A percentile compares a stretch with the other conserved stretches of the same genome.
Conservation (phyloP, 2,329 filamentous ascomycete genomes). For the Phialophora chinensis region DNA sequence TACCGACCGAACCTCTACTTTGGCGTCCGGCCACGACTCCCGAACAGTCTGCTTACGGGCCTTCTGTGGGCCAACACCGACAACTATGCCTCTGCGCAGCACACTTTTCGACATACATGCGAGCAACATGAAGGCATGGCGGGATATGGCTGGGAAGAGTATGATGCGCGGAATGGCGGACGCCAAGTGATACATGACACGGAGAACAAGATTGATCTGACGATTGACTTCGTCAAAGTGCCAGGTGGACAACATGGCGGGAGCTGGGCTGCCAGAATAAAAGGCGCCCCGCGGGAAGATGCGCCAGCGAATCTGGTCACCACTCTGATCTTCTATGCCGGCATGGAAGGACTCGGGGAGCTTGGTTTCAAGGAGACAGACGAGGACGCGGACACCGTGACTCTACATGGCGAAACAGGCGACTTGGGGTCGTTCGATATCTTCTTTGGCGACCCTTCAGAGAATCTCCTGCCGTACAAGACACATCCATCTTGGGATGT, state of each 20-base stretch:
- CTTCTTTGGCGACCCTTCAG: constrained; percentile 73
- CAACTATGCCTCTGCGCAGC: constrained; percentile 58
- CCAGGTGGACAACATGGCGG: constrained; percentile 84
- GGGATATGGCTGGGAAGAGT: constrained; percentile 98
- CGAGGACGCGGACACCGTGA: constrained; percentile 66
- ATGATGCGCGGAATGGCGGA: constrained; percentile 86
- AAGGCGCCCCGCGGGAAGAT: constrained; percentile 76
- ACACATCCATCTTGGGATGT: constrained; percentile 69
- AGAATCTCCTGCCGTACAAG: constrained; percentile 63
- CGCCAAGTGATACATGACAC: constrained; percentile 89
- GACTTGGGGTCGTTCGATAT: constrained; percentile 81
- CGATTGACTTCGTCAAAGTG: constrained; percentile 91
- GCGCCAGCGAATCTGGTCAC: constrained; percentile 72
- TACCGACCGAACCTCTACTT: constrained; percentile 96
- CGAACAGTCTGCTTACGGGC: constrained; percentile 79
- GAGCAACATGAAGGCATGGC: constrained; percentile 93
- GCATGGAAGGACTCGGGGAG: constrained; percentile 75
- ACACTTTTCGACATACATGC: constrained; percentile 81
- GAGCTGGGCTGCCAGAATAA: constrained; percentile 89
- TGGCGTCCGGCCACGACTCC: constrained; percentile 80
- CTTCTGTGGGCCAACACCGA: constrained; percentile 91
- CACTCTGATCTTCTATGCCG: constrained; percentile 80
- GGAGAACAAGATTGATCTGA: constrained; percentile 85
- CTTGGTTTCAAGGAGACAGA: constrained; percentile 65
- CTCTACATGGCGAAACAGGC: constrained; percentile 70